Evolutionary conservation across 345 rosid species (phyloP).

Genomic region (Raphanus sativus): DNA sequence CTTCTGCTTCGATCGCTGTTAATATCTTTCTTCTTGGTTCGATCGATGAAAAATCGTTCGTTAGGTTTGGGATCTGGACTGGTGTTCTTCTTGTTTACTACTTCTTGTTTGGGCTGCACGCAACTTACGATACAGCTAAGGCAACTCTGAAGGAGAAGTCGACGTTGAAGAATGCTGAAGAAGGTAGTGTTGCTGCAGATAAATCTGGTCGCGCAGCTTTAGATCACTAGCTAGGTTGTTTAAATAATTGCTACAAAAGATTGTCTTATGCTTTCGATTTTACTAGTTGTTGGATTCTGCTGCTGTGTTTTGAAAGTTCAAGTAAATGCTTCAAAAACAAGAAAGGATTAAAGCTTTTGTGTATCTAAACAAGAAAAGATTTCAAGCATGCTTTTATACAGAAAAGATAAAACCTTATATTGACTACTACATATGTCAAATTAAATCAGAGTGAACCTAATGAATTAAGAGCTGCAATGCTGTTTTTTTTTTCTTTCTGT

Average conservation of each 20-base stretch:
- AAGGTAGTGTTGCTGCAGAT: constrained; percentile 41
- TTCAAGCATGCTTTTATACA: too few relatives aligned
- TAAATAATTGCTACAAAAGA: not conserved
- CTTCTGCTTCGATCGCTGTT: constrained; percentile 67
- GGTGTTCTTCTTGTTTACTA: constrained; percentile 57
- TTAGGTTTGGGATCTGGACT: constrained; percentile 73
- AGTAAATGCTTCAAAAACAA: not conserved
- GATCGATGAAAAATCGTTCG: constrained; percentile 53
- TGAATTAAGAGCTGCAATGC: too few relatives aligned
- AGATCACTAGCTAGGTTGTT: not conserved
- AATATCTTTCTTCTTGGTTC: constrained; percentile 84
- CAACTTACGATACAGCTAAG: constrained; percentile 63
- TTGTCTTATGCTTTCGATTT: not conserved
- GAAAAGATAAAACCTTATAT: too few relatives aligned
- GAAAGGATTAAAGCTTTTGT: too few relatives aligned
- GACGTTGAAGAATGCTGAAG: constrained; percentile 43
- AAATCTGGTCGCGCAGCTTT: not conserved
- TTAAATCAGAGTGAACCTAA: too few relatives aligned
- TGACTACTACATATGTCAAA: too few relatives aligned
- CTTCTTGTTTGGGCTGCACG: constrained; percentile 67
- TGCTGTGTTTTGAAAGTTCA: not conserved
- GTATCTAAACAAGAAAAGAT: too few relatives aligned
- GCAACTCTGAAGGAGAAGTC: constrained; percentile 17
- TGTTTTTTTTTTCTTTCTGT: too few relatives aligned
- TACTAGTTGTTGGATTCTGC: not conserved